Base-by-base conservation (phyloP, 108 stramenopile species). In the Hondaea fermentalgiana region DNA sequence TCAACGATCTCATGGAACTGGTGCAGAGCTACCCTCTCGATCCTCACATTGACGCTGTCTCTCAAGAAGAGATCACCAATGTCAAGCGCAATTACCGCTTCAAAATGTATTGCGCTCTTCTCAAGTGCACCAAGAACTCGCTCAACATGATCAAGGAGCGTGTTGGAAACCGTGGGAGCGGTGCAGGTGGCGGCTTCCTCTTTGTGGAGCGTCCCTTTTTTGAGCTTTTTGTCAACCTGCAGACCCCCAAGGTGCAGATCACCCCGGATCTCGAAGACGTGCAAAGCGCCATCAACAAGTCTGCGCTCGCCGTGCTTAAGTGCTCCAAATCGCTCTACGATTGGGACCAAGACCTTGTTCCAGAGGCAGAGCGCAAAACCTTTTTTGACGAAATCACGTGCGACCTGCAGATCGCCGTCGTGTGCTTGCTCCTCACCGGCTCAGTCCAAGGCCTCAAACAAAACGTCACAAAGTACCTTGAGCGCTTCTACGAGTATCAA, bases 61-160 rank as follows among this genome's bases (percentile, higher is more conserved):
- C 91, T 8, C 95, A 94, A 60, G 91, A 94, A 23, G 95, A 97
- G 59, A 76, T 96, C 53, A 44, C 90, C 5, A 96, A 95, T 89
- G 94, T 97, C 64, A 94, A 94, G 87, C 93, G 94, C 53, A 96
- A 97, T 91, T 97, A 97, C 93, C 95, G 96, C 91, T 95, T 96
- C 92, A 96, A 96, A 92, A 96, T 97, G 95, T 97, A 96, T 64
- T 95, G 95, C 92, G 95, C 97, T 60, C 91, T 97, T 60, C 91
- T 96, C 29, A 93, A 95, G 89, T 96, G 95, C 87, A 95, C 94
- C 35, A 96, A 97, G 91, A 96, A 95, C 72, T 95, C 95, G n/a
- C 93, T 97, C 92, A 96, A 96, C 92, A 92, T 95, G 44, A 90
- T 97, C 88, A 97, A 97, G 93, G 94, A 95, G 87, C 92, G 96